Evolutionary conservation across 352 stramenopile species (phyloP).

Genomic region (Thalassiosira hispida): DNA sequence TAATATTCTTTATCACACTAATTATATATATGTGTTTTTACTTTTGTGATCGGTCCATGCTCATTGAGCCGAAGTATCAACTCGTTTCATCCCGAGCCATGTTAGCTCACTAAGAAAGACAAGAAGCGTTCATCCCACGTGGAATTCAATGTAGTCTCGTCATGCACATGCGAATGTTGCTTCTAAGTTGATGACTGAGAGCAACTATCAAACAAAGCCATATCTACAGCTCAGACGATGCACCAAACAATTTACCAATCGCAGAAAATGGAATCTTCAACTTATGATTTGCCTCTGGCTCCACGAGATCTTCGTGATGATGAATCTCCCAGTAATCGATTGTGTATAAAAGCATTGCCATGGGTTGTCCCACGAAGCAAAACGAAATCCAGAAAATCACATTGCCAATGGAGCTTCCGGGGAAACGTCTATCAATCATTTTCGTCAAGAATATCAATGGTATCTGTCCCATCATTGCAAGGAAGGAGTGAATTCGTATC

Average conservation of each 20-base stretch:
- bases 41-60: no score
- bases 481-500: constrained; percentile 92
- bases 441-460: constrained; percentile 89
- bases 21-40: no score
- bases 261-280: constrained; percentile 12
- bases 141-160: no score
- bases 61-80: no score
- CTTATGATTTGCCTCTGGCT: not conserved
- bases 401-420: constrained; percentile 77
- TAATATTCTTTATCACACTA: no score
- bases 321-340: constrained; percentile 73
- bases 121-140: no score
- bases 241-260: constrained; percentile 45
- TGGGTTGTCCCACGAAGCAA: constrained; percentile 85
- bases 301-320: constrained; percentile 18
- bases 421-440: constrained; percentile 70
- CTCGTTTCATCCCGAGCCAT: no score
- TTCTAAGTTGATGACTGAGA: no score
- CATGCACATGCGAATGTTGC: no score
- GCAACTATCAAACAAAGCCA: no score
- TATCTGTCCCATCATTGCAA: constrained; percentile 94
- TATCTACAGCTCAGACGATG: constrained; percentile 38
- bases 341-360: constrained; percentile 85
- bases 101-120: no score
- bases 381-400: constrained; percentile 86